Percentiles rank a stretch among this genome's conserved stretches.
These are phyloP conservation scores for Yamadazyma jaroonii DNA, from an alignment of 1,139 yeast species.

Conservation along the genomic window DNA sequence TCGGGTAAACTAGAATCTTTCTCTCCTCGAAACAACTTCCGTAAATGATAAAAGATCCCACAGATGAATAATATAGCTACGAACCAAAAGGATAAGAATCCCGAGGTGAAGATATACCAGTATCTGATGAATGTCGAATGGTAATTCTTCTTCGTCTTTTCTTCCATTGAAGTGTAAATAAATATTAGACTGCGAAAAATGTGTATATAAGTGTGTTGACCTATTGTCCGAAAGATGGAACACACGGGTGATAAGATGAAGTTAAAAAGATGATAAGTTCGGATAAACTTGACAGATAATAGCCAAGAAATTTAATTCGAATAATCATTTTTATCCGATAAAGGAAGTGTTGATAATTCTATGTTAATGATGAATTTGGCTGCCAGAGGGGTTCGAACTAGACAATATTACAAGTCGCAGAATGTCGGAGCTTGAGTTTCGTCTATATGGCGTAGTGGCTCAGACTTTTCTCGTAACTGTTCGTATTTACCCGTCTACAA, in stretches of 20 bases:
- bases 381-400: neutral
- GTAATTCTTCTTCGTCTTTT: constrained; percentile 15
- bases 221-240: too few species aligned
- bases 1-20: constrained; percentile 11
- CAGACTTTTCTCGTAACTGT: constrained; percentile 46
- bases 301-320: too few species aligned
- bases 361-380: neutral
- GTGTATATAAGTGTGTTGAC: too few species aligned
- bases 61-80: constrained; percentile 22
- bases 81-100: constrained; percentile 28
- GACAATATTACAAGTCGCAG: neutral
- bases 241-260: too few species aligned
- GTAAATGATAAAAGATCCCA: constrained; percentile 27
- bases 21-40: constrained; percentile 22
- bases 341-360: too few species aligned
- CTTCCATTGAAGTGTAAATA: constrained; percentile 9
- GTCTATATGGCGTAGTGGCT: constrained; percentile 26
- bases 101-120: constrained; percentile 24
- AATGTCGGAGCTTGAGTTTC: constrained; percentile 4
- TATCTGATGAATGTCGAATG: constrained; percentile 19
- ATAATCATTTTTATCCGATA: too few species aligned
- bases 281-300: too few species aligned
- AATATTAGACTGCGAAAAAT: too few species aligned
- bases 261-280: too few species aligned
- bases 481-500: constrained; percentile 70